Base-by-base conservation (phyloP, 768 basidiomycete genomes). In the Tylopilus rubrobrunneus region DNA sequence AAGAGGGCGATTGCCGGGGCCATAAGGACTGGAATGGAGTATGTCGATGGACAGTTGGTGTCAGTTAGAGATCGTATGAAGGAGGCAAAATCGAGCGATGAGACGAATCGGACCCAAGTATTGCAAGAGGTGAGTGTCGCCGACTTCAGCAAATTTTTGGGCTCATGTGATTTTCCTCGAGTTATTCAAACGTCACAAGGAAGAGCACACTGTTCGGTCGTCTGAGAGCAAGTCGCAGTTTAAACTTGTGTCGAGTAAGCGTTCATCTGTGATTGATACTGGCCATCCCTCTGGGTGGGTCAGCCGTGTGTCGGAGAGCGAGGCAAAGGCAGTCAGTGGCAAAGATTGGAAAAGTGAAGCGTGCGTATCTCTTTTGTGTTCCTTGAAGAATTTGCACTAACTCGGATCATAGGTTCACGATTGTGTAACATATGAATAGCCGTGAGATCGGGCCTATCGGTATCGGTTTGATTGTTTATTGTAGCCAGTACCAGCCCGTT, bases 41-140 rank as follows among this genome's bases (percentile, higher is more conserved):
- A 93, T 60, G 74, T 93, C 40, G 93, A 98, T 62, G 88, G 87
- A 15, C 92, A 95, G 73, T 81, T 98, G 19, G 87, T 92, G 23
- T 78, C 80, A n/a, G 91, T 98, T 43, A 76, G 89, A n/a, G 86
- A 91, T 55, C 76, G 82, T 36, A 84, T 92, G 83, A 78, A 83
- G 45, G 81, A 82, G 59, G 90, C 79, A 47, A 79, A 78, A 66
- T 66, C 67, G 28, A 65, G 65, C 27, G 76, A 80, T 34, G 74
- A 75, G 36, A 62, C 59, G 29, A 60, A 62, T 34, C 74, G 76
- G 29, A 74, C 72, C 37, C 76, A 88, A 49, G 82, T 77, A 5
- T 63, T 93, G 52, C 82, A 83, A 65, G 78, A 84, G 50, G 82
- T 86, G 44, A 33, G 78, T 40, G 11, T n/a, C 4, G 15, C 7